phyloP scores from a whole-genome alignment of 805 yeast species.

The Saccharomycopsis babjevae region DNA sequence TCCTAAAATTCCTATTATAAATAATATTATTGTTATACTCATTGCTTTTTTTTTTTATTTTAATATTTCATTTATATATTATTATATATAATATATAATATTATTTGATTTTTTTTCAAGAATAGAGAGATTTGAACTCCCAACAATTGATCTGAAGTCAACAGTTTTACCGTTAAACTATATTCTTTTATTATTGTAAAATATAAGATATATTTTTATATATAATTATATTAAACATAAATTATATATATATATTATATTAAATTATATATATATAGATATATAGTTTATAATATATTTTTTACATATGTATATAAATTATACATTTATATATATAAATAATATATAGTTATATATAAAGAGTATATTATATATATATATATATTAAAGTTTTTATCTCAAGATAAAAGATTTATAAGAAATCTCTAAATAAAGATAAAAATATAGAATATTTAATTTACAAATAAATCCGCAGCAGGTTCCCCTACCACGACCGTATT shows the following conservation, averaged over 20 bases:
- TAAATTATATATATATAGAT: background rate
- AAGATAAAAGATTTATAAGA: no score
- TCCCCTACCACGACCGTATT: conserved; percentile 20
- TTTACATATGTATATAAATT: background rate
- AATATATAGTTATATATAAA: background rate
- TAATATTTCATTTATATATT: no score
- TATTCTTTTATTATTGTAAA: conserved; percentile 1
- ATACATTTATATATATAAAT: background rate
- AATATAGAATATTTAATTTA: conserved; percentile 5
- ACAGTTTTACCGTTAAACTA: conserved; percentile 17
- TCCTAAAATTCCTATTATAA: conserved; percentile 18
- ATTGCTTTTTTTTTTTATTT: conserved; percentile 2
- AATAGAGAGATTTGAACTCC: conserved; percentile 17
- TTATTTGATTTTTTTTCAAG: conserved; percentile 7
- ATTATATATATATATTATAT: background rate
- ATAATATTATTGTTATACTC: conserved; percentile 15
- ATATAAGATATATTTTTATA: background rate
- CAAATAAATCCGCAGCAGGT: conserved; percentile 19
- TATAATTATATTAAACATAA: background rate
- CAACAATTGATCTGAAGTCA: conserved; percentile 15
- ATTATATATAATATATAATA: no score
- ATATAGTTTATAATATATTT: background rate
- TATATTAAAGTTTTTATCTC: background rate
- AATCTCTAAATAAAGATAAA: background rate
- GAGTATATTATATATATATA: background rate